Evolutionary conservation across 306 rosid species (phyloP).

Genomic region (Mimosa pudica): DNA sequence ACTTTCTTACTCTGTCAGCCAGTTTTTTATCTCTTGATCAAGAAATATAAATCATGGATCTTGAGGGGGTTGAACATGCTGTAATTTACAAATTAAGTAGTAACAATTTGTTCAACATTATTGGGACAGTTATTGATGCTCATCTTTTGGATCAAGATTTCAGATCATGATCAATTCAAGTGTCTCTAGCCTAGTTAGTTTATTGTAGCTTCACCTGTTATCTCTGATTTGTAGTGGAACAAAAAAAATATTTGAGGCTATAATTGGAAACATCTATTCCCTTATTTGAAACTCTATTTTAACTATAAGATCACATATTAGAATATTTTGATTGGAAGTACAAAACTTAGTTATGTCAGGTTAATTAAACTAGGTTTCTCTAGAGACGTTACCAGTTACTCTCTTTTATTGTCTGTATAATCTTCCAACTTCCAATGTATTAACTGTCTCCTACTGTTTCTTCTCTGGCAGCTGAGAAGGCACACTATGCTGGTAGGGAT

Average conservation of each 20-base stretch:
- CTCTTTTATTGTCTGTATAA: background rate
- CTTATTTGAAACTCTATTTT: background rate
- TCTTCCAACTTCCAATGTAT: constrained; percentile 2
- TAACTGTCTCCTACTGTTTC: constrained; percentile 10
- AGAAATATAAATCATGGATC: background rate
- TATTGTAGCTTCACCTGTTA: background rate
- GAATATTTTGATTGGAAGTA: constrained; percentile 9
- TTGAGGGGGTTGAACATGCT: constrained; percentile 14
- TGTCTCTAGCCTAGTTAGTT: constrained; percentile 1
- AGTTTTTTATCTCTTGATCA: background rate
- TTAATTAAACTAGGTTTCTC: background rate
- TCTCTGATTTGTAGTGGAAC: background rate
- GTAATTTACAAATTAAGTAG: background rate
- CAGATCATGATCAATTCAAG: background rate
- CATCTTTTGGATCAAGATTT: background rate
- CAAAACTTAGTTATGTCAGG: background rate
- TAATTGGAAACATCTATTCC: constrained; percentile 2
- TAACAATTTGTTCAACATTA: background rate
- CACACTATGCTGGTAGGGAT: constrained; percentile 85
- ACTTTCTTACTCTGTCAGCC: background rate
- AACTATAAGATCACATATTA: background rate
- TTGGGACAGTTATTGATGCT: background rate
- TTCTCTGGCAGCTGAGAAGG: constrained; percentile 86
- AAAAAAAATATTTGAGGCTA: constrained; percentile 2
- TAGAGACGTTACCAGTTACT: background rate